Evolutionary conservation across 768 basidiomycete genomes (phyloP).

Genomic region (Xerocomellus chrysenteron): DNA sequence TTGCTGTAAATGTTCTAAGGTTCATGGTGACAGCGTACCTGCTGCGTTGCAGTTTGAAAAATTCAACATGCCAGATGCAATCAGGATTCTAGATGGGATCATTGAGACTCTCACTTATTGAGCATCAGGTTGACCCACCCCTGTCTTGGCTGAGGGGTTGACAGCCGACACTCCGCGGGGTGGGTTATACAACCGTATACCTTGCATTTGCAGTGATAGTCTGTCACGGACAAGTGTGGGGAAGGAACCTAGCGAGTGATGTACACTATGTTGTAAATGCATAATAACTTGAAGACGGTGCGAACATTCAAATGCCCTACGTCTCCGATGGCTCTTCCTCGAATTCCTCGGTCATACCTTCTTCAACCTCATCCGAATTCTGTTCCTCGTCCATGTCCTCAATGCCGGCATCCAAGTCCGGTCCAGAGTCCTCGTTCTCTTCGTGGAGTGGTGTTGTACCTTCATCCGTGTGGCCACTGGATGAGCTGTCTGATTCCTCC

Average conservation of each 20-base stretch:
- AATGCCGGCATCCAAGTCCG: constrained; percentile 37
- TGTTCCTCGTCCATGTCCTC: constrained; percentile 45
- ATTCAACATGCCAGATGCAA: constrained; percentile 86
- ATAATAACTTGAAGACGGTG: not conserved
- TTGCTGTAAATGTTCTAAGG: not conserved
- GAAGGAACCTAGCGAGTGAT: not conserved
- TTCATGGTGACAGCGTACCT: constrained; percentile 56
- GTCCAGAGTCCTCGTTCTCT: constrained; percentile 41
- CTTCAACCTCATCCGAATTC: constrained; percentile 42
- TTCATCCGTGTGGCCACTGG: constrained; percentile 32
- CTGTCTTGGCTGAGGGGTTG: not conserved
- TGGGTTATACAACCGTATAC: not conserved
- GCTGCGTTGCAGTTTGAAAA: constrained; percentile 85
- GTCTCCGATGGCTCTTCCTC: constrained; percentile 44
- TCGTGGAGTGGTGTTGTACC: constrained; percentile 33
- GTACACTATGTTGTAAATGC: not conserved
- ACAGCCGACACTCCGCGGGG: not conserved
- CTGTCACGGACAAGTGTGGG: not conserved
- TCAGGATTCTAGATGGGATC: constrained; percentile 80
- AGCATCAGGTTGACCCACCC: not conserved
- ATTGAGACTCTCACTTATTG: constrained; percentile 80
- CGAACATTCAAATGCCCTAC: not conserved
- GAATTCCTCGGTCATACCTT: constrained; percentile 51
- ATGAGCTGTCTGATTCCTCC: constrained; percentile 35
- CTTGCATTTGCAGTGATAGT: not conserved